Evolutionary conservation across 257 asterid species (phyloP), one percentile per base, ranked within the genome.

Genomic region (Linderniella brevidens): DNA sequence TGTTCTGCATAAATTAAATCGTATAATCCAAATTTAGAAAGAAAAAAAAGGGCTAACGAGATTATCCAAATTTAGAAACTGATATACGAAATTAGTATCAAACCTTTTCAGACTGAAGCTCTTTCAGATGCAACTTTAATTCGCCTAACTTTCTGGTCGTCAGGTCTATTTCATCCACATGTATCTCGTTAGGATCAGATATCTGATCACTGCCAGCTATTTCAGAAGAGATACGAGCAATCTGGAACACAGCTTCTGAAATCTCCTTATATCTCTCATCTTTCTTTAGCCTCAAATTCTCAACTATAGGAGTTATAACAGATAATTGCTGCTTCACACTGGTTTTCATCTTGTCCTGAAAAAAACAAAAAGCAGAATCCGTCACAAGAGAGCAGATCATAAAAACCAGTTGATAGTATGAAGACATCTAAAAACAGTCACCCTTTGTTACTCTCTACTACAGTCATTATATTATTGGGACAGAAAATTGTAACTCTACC

Each of bases 51-150:
- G 17, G 48, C 49, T 36, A 12, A 18, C 19, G 9, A 18, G 37
- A 11, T 18, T 43, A 15, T 12, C 17, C 37, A 35, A 45, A 9
- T 29, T 37, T 3, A 32, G 53, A 48, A 51, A 37, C 20, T 37
- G n/a, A 46, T 42, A 17, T 18, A 29, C 10, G 57, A 59, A 58
- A 38, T 20, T 40, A 35, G 17, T 13, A 54, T 16, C 62, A 36
- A 57, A 82, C 93, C 86, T 58, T 82, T 68, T 82, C 93, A 39
- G 59, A 64, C 45, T 73, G 78, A 68, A 82, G 86, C 64, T 75
- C 92, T 63, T 78, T 73, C 43, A 82, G 81, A 39, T 60, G 80
- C 42, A 63, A 67, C 51, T 68, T 78, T 56, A 78, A 45, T 58
- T 78, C 79, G 64, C 61, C 76, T 64, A 78, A 54, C 54, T 67